phyloP scores from a whole-genome alignment of 352 stramenopile species.

The Globisporangium orthogonon region DNA sequence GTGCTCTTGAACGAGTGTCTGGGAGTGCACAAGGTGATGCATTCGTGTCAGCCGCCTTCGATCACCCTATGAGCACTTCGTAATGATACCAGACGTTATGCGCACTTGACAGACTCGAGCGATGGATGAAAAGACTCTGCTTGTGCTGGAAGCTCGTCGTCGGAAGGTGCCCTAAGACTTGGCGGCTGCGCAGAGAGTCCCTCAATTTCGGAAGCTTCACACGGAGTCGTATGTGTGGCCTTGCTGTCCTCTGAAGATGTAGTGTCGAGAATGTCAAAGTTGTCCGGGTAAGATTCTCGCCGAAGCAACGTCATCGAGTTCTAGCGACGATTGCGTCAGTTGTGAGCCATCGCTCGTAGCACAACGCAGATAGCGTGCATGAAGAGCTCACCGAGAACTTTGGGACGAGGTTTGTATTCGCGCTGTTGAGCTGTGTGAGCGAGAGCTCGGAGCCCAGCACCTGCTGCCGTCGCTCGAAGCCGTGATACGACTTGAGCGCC shows the following conservation, averaged over 20 bases:
- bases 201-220: neutral
- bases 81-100: neutral
- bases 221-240: neutral
- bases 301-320: constrained; percentile 27
- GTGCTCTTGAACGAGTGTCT: constrained; percentile 35
- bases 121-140: constrained; percentile 8
- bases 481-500: constrained; percentile 42
- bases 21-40: neutral
- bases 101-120: constrained; percentile 27
- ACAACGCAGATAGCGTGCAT: neutral
- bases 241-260: neutral
- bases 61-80: too few relatives aligned
- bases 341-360: neutral
- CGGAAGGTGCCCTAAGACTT: neutral
- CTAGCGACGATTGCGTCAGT: constrained; percentile 2
- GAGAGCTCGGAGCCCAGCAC: constrained; percentile 25
- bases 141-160: constrained; percentile 3
- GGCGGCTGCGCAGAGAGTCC: neutral
- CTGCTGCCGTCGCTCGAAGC: constrained; percentile 48
- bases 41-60: neutral
- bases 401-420: constrained; percentile 58
- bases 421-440: constrained; percentile 19
- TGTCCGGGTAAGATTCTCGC: constrained; percentile 12
- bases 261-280: neutral
- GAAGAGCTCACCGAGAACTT: constrained; percentile 29